Conservation (phyloP, 352 stramenopile genomes). For the Globisporangium perplexum region DNA sequence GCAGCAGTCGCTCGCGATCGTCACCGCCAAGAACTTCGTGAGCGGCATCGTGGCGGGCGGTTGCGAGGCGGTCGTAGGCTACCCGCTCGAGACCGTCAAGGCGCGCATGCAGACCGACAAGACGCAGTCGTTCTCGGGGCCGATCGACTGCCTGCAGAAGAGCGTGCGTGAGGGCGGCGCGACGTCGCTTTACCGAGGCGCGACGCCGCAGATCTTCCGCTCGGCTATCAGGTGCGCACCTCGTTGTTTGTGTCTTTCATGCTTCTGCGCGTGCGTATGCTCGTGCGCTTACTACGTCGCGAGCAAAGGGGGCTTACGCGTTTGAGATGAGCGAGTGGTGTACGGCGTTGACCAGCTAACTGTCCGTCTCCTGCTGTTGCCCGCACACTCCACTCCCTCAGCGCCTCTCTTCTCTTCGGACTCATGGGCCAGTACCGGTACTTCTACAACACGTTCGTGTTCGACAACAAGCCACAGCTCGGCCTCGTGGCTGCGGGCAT, state of each 20-base stretch:
- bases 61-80: conserved; percentile 56
- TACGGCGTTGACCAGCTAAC: background rate
- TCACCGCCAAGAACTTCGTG: conserved; percentile 61
- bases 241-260: background rate
- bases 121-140: conserved; percentile 26
- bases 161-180: conserved; percentile 48
- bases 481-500: conserved; percentile 46
- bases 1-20: conserved; percentile 35
- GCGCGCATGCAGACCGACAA: conserved; percentile 65
- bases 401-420: conserved; percentile 59
- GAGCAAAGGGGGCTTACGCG: background rate
- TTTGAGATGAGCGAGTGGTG: background rate
- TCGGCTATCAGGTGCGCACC: conserved; percentile 46
- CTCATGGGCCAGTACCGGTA: conserved; percentile 73
- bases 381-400: conserved; percentile 3
- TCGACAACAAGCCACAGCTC: conserved; percentile 41
- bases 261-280: too few relatives aligned
- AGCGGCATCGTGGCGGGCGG: conserved; percentile 49
- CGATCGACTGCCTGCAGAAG: conserved; percentile 51
- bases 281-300: background rate
- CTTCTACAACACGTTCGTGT: conserved; percentile 60
- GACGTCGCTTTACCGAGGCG: conserved; percentile 55
- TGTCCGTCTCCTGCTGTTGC: background rate
- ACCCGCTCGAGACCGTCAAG: conserved; percentile 66
- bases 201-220: conserved; percentile 63